Percentiles rank a stretch among this genome's conserved stretches.
Conservation (phyloP, 352 stramenopile genomes). For the Globisporangium sylvaticum region DNA sequence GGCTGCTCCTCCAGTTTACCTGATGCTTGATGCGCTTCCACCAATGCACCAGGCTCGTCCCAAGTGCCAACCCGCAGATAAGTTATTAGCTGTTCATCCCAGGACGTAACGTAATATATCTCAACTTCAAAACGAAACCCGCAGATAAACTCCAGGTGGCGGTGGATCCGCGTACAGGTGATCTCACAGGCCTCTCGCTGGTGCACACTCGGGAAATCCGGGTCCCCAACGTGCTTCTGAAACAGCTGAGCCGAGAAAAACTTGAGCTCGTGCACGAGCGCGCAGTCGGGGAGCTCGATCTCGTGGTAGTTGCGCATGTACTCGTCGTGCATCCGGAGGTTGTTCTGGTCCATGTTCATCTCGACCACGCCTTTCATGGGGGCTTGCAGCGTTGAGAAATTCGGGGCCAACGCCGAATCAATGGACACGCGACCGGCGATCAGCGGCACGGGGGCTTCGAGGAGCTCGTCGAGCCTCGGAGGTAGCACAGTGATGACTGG, state of each 20-base stretch:
- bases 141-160: constrained; percentile 62
- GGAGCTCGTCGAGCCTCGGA: constrained; percentile 58
- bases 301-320: constrained; percentile 72
- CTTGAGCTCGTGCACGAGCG: constrained; percentile 65
- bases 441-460: constrained; percentile 72
- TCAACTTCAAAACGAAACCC: too few relatives aligned
- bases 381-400: constrained; percentile 51
- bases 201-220: constrained; percentile 65
- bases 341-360: constrained; percentile 81
- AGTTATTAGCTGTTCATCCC: too few relatives aligned
- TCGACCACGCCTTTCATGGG: constrained; percentile 74
- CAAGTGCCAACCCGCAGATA: constrained; percentile 49
- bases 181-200: constrained; percentile 69
- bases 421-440: constrained; percentile 75
- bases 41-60: constrained; percentile 9
- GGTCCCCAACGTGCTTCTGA: constrained; percentile 35
- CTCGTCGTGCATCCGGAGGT: constrained; percentile 72
- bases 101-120: too few relatives aligned
- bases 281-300: constrained; percentile 68
- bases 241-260: constrained; percentile 52
- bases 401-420: constrained; percentile 33
- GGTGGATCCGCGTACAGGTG: constrained; percentile 58
- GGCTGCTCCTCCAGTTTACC: too few relatives aligned
- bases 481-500: constrained; percentile 73
- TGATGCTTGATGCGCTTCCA: too few relatives aligned